Percentiles rank a stretch among this genome's conserved stretches.
Conservation (phyloP, 208 protist species). For the Endotrypanum monterogeii region DNA sequence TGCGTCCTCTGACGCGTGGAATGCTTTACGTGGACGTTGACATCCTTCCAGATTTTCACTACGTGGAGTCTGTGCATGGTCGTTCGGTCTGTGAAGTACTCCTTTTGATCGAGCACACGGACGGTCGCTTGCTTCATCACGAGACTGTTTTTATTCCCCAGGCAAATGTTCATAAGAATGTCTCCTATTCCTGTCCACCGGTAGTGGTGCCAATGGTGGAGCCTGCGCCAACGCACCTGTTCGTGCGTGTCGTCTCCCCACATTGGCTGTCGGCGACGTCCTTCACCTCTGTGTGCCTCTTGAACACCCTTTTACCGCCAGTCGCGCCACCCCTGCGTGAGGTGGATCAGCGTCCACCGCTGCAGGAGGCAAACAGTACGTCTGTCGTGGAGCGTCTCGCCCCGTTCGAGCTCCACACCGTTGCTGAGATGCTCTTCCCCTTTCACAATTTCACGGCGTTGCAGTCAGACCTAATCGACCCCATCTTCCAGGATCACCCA, state of each 20-base stretch:
- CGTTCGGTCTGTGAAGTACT: constrained; percentile 89
- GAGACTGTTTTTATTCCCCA: constrained; percentile 95
- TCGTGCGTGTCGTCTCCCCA: constrained; percentile 90
- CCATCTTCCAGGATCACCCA: constrained; percentile 93
- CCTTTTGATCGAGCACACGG: constrained; percentile 96
- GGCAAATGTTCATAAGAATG: constrained; percentile 56
- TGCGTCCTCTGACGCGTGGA: constrained; percentile 96
- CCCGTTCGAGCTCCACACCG: constrained; percentile 79
- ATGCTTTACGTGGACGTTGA: constrained; percentile 96
- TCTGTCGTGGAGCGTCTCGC: constrained; percentile 75
- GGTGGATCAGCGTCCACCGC: constrained; percentile 62
- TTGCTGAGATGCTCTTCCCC: constrained; percentile 83
- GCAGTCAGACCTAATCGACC: constrained; percentile 94
- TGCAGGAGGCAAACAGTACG: constrained; percentile 64
- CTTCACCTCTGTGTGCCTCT: constrained; percentile 90
- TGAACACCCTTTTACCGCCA: constrained; percentile 94
- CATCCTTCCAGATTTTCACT: constrained; percentile 97
- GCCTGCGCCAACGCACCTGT: constrained; percentile 96
- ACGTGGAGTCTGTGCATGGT: constrained; percentile 92
- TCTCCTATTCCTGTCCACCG: constrained; percentile 74
- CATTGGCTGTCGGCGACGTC: constrained; percentile 82
- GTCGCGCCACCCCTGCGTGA: constrained; percentile 71
- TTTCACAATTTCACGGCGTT: constrained; percentile 95
- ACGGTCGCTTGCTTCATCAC: constrained; percentile 97
- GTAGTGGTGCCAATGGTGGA: constrained; percentile 98